Base-by-base conservation (phyloP, 768 basidiomycete species). In the Mycena kentingensis region DNA sequence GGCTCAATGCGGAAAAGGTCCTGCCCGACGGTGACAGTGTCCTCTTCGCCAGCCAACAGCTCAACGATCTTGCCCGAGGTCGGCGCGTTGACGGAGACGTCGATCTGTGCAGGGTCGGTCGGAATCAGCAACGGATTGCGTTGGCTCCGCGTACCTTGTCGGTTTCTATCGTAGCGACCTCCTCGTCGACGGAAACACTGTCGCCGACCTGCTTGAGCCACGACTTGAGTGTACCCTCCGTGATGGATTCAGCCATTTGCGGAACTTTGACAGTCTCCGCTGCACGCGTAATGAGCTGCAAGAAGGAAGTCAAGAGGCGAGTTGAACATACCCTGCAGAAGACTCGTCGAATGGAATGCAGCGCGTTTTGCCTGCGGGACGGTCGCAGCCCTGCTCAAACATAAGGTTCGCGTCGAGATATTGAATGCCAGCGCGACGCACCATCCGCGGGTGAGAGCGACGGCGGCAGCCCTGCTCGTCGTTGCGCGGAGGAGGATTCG, bases 171-270 rank as follows among this genome's bases (percentile, higher is more conserved):
- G 93, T 96, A 15, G 93, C 96, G 36, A 99, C 80, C 74, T 99
- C 96, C 73, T 98, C 96, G 67, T 98, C 96, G 25, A 77, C 87
- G 67, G 86, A 82, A 50, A 98, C 94, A 52, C 76, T 80, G 67
- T 99, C 96, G 13, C 96, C 96, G 46, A 90, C 85, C 71, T 95
- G 83, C 76, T 98, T 98, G 61, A 82, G 78, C 93, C 93, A 99
- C 24, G 89, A 78, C 74, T 94, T 97, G 46, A 99, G 77, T 4
- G 96, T 98, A 29, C 96, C 96, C 70, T 99, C 96, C 31, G 92
- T 91, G 72, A 98, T 98, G 55, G 95, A 98, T 69, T 98, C 95
- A 24, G 96, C 92, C 93, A 98, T 96, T 70, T 93, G 90, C 16
- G 94, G 94, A 32, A 98, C 94, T 75, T 96, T 93, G 58, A 98